Conservation (phyloP, 306 rosid species). For the Quercus robur region DNA sequence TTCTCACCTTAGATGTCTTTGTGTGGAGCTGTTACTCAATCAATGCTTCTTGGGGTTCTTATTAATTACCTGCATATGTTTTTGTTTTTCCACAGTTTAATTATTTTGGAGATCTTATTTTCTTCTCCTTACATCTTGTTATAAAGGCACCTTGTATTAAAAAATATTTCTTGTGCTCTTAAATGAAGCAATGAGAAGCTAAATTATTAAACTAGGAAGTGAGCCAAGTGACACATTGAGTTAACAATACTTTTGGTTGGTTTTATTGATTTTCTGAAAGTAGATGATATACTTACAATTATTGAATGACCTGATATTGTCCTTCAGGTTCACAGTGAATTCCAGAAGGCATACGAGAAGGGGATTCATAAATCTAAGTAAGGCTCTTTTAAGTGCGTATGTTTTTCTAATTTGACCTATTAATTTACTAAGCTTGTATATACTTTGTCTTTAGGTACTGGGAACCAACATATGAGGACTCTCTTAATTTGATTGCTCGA, state of each 20-base stretch:
- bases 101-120: not conserved
- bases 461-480: constrained; percentile 98
- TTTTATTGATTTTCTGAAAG: not conserved
- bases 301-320: constrained; percentile 6
- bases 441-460: constrained; percentile 63
- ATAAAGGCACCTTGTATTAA: not conserved
- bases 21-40: not conserved
- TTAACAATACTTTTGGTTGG: not conserved
- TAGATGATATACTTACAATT: constrained; percentile 7
- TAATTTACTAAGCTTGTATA: constrained; percentile 21
- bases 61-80: not conserved
- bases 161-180: not conserved
- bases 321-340: constrained; percentile 88
- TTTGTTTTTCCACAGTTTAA: not conserved
- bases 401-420: constrained; percentile 14
- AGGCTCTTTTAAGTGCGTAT: constrained; percentile 9
- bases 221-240: not conserved
- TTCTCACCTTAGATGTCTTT: not conserved
- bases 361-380: constrained; percentile 81
- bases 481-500: constrained; percentile 85
- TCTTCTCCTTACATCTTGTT: not conserved
- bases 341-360: constrained; percentile 84
- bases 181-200: not conserved
- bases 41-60: not conserved
- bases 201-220: not conserved